Conservation (phyloP, 169 alveolate species). For the Plasmodium yoelii region DNA sequence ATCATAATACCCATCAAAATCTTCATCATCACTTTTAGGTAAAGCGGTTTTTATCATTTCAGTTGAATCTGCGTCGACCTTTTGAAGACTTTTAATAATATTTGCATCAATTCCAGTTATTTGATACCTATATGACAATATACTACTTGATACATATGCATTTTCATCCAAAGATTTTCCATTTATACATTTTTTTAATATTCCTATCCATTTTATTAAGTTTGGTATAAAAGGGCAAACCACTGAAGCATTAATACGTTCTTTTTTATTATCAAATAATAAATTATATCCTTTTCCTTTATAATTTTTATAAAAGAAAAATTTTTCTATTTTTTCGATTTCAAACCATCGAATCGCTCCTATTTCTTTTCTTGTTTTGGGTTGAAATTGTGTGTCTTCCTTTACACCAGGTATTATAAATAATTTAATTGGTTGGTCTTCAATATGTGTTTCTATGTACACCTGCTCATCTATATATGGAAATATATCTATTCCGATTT, state of each 20-base stretch:
- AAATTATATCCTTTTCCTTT: constrained; percentile 41
- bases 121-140: constrained; percentile 42
- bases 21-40: constrained; percentile 60
- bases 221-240: constrained; percentile 79
- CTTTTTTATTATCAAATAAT: constrained; percentile 75
- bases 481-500: constrained; percentile 92
- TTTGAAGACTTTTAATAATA: constrained; percentile 78
- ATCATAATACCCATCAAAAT: constrained; percentile 19
- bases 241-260: constrained; percentile 51
- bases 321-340: constrained; percentile 72
- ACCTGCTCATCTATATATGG: constrained; percentile 82
- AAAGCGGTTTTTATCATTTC: constrained; percentile 73
- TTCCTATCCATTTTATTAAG: constrained; percentile 79
- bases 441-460: constrained; percentile 85
- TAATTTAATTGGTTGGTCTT: constrained; percentile 88
- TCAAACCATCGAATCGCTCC: constrained; percentile 88
- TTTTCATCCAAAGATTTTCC: constrained; percentile 20
- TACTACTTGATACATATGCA: constrained; percentile 8
- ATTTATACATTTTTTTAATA: constrained; percentile 44
- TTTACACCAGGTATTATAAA: constrained; percentile 91
- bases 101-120: constrained; percentile 32
- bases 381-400: constrained; percentile 84
- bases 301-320: constrained; percentile 17
- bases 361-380: constrained; percentile 90
- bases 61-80: constrained; percentile 75